These are phyloP conservation scores for Lecanicillium sp. DNA, from an alignment of 2,329 filamentous ascomycete species.

Conservation along the genomic window DNA sequence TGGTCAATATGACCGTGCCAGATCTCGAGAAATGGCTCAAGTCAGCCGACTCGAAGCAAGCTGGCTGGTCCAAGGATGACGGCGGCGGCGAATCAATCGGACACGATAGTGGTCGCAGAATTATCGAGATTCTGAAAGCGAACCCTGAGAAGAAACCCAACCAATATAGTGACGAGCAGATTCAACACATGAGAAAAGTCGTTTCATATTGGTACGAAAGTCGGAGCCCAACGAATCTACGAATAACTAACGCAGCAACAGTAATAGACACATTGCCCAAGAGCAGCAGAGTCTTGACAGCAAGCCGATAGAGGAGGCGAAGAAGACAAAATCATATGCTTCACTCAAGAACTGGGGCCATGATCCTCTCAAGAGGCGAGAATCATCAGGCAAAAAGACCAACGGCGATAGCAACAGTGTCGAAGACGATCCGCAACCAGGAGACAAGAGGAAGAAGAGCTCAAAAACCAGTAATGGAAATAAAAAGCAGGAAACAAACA, in stretches of 20 bases:
- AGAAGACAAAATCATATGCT: conserved; percentile 44
- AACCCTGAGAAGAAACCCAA: conserved; percentile 49
- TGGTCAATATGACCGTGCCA: conserved; percentile 56
- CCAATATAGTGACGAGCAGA: conserved; percentile 45
- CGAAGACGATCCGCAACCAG: not conserved
- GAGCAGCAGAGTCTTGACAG: conserved; percentile 50
- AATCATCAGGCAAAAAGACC: conserved; percentile 9
- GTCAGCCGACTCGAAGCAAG: conserved; percentile 44
- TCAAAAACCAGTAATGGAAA: conserved; percentile 7
- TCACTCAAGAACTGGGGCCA: conserved; percentile 57
- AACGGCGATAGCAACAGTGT: conserved; percentile 6
- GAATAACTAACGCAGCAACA: too few relatives aligned
- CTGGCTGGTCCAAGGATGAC: conserved; percentile 53
- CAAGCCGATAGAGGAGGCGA: conserved; percentile 34
- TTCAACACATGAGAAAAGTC: conserved; percentile 54
- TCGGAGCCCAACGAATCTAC: too few relatives aligned
- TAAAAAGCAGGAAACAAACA: conserved; percentile 16
- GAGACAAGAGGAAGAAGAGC: conserved; percentile 4
- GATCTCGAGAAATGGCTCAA: conserved; percentile 56
- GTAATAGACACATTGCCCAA: conserved; percentile 56
- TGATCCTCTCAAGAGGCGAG: conserved; percentile 36
- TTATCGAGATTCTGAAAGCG: conserved; percentile 52
- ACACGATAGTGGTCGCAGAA: conserved; percentile 55
- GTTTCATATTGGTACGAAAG: conserved; percentile 43
- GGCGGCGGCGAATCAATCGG: conserved; percentile 53